Conservation (phyloP, 805 yeast species). For the Candida incommunis region DNA sequence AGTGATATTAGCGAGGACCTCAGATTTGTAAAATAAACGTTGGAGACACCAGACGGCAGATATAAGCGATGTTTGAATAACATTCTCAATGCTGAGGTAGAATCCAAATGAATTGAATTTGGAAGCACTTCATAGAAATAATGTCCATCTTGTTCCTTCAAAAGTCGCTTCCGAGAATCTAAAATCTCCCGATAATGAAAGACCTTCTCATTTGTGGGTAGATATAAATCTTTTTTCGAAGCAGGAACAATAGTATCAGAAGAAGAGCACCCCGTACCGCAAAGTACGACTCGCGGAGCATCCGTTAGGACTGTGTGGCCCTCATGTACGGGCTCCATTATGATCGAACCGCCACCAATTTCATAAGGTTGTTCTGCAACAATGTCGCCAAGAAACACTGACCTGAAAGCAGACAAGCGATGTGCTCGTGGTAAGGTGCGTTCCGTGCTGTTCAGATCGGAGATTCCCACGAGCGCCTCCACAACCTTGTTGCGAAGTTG, state of each 20-base stretch:
- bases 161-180: background rate
- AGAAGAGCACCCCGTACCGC: slow-evolving; percentile 6
- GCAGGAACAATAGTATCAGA: slow-evolving; percentile 30
- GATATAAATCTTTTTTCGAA: slow-evolving; percentile 14
- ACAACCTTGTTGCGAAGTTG: slow-evolving; percentile 61
- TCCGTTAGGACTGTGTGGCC: background rate
- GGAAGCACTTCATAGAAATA: background rate
- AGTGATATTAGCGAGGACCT: background rate
- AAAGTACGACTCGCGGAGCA: slow-evolving; percentile 4
- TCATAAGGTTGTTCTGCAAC: slow-evolving; percentile 9
- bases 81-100: background rate
- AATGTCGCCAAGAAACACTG: slow-evolving; percentile 22
- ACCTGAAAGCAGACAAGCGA: slow-evolving; percentile 46
- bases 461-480: slow-evolving; percentile 41
- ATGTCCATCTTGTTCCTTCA: background rate
- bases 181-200: background rate
- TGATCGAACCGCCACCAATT: slow-evolving; percentile 5
- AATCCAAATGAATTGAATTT: background rate
- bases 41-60: background rate
- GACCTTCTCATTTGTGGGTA: background rate
- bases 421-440: slow-evolving; percentile 35
- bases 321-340: slow-evolving; percentile 1
- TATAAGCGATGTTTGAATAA: background rate
- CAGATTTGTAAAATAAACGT: background rate
- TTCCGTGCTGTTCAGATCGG: slow-evolving; percentile 31